Conservation (phyloP, 257 asterid genomes). For the Solanum appendiculatum region DNA sequence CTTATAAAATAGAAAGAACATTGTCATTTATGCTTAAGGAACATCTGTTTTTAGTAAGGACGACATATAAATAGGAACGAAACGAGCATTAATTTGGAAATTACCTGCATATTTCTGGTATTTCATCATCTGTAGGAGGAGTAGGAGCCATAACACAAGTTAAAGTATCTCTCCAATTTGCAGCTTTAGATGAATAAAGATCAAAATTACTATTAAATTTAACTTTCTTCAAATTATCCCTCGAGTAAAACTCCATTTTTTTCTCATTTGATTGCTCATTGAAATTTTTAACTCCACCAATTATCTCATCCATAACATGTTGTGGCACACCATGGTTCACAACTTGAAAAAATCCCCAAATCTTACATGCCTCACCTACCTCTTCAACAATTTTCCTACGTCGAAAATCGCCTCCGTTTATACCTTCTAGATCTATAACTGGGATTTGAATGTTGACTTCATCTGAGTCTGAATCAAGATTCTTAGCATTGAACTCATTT, state of each 20-base stretch:
- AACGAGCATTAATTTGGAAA: too few relatives aligned
- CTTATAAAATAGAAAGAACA: too few relatives aligned
- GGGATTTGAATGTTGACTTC: background rate
- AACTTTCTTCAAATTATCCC: conserved; percentile 5
- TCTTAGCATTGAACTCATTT: background rate
- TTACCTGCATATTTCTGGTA: conserved; percentile 1
- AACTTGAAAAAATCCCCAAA: conserved; percentile 10
- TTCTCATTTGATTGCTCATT: background rate
- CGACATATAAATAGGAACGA: too few relatives aligned
- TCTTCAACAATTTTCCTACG: background rate
- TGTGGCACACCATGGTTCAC: conserved; percentile 3
- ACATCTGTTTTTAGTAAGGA: too few relatives aligned
- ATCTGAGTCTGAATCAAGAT: background rate
- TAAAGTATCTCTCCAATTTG: conserved; percentile 12
- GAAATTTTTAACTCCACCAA: background rate
- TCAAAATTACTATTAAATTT: conserved; percentile 5
- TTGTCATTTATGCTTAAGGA: too few relatives aligned
- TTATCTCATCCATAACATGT: conserved; percentile 5
- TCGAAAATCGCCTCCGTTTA: background rate
- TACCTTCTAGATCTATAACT: background rate
- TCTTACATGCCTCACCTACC: background rate
- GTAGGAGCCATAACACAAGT: conserved; percentile 4
- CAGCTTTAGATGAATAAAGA: background rate
- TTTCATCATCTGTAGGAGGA: background rate
- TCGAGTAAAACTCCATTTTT: background rate